Evolutionary conservation across 2,329 filamentous ascomycete genomes (phyloP).

Genomic region (Trichoderma gracile): DNA sequence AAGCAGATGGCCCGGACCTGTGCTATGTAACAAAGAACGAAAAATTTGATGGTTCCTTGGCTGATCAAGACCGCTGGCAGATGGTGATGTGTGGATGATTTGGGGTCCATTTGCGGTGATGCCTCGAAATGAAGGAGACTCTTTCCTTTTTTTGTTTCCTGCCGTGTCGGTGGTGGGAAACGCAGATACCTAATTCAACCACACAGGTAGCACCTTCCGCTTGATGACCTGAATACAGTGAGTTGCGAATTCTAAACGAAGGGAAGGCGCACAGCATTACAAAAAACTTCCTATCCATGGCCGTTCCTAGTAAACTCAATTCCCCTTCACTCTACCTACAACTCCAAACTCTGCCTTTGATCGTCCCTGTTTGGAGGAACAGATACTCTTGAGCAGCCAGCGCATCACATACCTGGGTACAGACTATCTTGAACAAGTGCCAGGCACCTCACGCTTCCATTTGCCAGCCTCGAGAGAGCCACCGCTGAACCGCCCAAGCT

Average conservation of each 20-base stretch:
- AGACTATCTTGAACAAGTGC: not conserved
- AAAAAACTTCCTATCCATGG: no score
- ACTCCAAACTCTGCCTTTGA: no score
- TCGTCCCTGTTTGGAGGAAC: no score
- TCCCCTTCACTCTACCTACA: no score
- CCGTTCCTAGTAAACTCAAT: no score
- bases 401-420: not conserved
- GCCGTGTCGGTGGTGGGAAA: not conserved
- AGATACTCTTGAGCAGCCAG: no score
- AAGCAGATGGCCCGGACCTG: not conserved
- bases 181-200: not conserved
- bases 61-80: not conserved
- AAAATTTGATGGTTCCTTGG: not conserved
- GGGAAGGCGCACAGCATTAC: no score
- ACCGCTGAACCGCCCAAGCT: not conserved
- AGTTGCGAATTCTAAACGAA: not conserved
- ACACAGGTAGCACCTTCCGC: not conserved
- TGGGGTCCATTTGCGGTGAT: not conserved
- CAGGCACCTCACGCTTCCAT: not conserved
- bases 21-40: constrained; percentile 2
- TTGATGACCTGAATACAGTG: not conserved
- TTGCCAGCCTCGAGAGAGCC: not conserved
- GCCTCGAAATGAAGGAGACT: not conserved
- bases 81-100: not conserved
- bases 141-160: not conserved